Evolutionary conservation across 2,329 filamentous ascomycete genomes (phyloP).

Genomic region (Hyphodiscus sp.): DNA sequence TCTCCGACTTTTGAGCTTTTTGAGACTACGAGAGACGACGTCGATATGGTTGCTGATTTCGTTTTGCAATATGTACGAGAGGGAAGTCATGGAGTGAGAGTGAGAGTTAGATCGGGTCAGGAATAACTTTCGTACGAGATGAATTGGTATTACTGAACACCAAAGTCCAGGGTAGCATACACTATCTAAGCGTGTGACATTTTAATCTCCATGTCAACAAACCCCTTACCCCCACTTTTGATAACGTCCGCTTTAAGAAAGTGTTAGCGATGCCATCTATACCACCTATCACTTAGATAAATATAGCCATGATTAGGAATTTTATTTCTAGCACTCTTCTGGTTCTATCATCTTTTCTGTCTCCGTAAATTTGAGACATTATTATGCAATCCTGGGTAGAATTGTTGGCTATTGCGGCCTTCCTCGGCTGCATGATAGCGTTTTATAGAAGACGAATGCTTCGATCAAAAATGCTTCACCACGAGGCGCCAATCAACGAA

Average conservation of each 20-base stretch:
- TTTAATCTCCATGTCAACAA: neutral
- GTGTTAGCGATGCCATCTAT: neutral
- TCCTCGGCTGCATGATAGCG: neutral
- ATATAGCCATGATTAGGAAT: neutral
- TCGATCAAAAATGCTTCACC: neutral
- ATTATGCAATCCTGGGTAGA: neutral
- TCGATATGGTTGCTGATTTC: neutral
- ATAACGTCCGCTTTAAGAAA: neutral
- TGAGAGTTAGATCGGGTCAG: too few relatives aligned
- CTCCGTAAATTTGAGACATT: neutral
- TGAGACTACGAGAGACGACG: neutral
- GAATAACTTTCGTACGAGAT: too few relatives aligned
- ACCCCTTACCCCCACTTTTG: neutral
- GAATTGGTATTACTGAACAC: too few relatives aligned
- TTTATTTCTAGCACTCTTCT: neutral
- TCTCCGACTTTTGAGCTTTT: neutral
- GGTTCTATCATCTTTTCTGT: neutral
- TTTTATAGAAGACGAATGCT: neutral
- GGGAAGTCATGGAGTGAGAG: neutral
- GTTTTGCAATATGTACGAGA: neutral
- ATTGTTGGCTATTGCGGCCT: neutral
- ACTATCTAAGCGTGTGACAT: neutral
- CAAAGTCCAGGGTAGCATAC: too few relatives aligned
- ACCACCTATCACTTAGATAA: neutral
- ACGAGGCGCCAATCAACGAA: neutral